Percentiles rank a stretch among this genome's conserved stretches.
These are phyloP conservation scores for Rubroshorea leprosula DNA, from an alignment of 345 rosid genomes.

Conservation along the genomic window DNA sequence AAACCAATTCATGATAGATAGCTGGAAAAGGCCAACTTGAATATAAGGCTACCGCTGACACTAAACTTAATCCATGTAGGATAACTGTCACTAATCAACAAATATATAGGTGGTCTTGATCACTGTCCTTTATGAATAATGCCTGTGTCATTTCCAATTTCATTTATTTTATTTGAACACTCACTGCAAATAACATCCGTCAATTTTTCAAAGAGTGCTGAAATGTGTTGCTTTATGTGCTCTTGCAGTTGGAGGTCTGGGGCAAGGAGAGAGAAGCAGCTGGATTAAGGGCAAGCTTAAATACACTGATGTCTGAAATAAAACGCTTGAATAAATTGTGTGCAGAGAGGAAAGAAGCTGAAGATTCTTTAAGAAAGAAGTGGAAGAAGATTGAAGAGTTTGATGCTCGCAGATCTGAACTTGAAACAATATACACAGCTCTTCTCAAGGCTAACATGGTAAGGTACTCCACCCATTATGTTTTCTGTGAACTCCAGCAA, in stretches of 20 bases:
- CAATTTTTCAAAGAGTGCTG: conserved; percentile 5
- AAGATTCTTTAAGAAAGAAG: conserved; percentile 78
- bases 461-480: conserved; percentile 17
- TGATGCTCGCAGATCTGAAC: conserved; percentile 86
- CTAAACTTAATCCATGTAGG: too few relatives aligned
- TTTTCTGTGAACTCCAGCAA: conserved; percentile 8
- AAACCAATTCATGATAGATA: too few relatives aligned
- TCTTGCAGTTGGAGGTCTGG: conserved; percentile 83
- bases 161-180: too few relatives aligned
- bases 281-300: conserved; percentile 82
- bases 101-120: too few relatives aligned
- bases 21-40: too few relatives aligned
- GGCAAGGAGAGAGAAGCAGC: conserved; percentile 86
- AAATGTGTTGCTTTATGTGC: conserved; percentile 18
- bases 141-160: too few relatives aligned
- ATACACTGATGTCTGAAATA: conserved; percentile 73
- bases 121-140: too few relatives aligned
- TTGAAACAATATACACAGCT: conserved; percentile 76
- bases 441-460: conserved; percentile 83
- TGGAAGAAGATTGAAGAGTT: conserved; percentile 97
- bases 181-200: not conserved
- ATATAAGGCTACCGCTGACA: too few relatives aligned
- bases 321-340: conserved; percentile 72
- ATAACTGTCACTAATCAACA: too few relatives aligned
- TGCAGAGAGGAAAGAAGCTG: conserved; percentile 91